These are phyloP conservation scores for Chernovozyma aurita DNA, from an alignment of 1,139 yeast species.

Conservation along the genomic window DNA sequence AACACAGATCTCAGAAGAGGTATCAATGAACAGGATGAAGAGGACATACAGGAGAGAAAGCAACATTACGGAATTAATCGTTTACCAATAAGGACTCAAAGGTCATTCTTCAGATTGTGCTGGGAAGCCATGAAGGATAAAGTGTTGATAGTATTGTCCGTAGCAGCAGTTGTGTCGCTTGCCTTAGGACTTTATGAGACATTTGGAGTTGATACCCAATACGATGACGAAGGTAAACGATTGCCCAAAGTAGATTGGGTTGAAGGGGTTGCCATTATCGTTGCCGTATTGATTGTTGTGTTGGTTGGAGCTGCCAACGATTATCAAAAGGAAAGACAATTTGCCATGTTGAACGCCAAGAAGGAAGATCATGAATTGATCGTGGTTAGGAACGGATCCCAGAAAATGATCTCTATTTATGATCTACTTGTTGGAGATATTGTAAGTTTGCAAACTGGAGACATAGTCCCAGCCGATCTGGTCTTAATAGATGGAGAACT, in stretches of 20 bases:
- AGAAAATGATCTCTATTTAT: constrained; percentile 64
- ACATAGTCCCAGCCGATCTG: constrained; percentile 86
- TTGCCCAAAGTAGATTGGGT: constrained; percentile 92
- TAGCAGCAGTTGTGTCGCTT: constrained; percentile 85
- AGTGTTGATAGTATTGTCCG: constrained; percentile 74
- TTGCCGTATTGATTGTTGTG: constrained; percentile 87
- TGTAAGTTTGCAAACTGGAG: constrained; percentile 84
- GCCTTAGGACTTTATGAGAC: constrained; percentile 92
- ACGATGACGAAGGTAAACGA: constrained; percentile 71
- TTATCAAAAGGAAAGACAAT: constrained; percentile 93
- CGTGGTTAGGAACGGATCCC: constrained; percentile 71
- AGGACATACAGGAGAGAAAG: constrained; percentile 32
- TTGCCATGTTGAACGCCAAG: constrained; percentile 78
- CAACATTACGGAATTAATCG: constrained; percentile 60
- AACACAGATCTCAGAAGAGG: constrained; percentile 44
- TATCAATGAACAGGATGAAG: constrained; percentile 25
- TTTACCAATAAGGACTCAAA: constrained; percentile 66
- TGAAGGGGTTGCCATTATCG: constrained; percentile 95
- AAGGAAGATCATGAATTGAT: constrained; percentile 82
- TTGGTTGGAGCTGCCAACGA: constrained; percentile 92
- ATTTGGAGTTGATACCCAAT: constrained; percentile 74
- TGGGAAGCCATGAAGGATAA: constrained; percentile 88
- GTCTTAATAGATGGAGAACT: constrained; percentile 72
- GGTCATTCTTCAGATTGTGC: constrained; percentile 64
- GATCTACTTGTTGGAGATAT: constrained; percentile 86